Percentiles rank a stretch among this genome's conserved stretches.
phyloP scores from a whole-genome alignment of 805 yeast species.

The Metschnikowia drakensbergensis region DNA sequence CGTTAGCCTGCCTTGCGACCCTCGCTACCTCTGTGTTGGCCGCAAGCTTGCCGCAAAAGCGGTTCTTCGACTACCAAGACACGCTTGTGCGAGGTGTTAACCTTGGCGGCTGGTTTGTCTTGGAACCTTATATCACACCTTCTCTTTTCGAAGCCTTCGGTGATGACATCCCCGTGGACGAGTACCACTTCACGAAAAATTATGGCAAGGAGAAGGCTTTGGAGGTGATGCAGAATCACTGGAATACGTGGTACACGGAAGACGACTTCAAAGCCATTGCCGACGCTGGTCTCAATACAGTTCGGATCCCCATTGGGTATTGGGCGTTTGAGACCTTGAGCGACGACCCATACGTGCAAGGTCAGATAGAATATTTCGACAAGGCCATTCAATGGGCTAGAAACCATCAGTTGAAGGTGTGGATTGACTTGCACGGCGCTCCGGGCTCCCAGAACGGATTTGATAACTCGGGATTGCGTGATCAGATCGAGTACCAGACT shows the following conservation, averaged over 20 bases:
- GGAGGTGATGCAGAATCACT: slow-evolving; percentile 54
- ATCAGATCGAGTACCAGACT: slow-evolving; percentile 24
- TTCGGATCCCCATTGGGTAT: slow-evolving; percentile 89
- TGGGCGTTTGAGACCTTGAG: slow-evolving; percentile 75
- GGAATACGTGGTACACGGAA: slow-evolving; percentile 76
- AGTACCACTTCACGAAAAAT: slow-evolving; percentile 59
- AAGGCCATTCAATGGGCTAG: slow-evolving; percentile 75
- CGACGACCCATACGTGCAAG: slow-evolving; percentile 82
- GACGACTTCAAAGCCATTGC: slow-evolving; percentile 61
- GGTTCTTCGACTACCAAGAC: slow-evolving; percentile 32
- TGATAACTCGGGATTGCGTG: slow-evolving; percentile 89
- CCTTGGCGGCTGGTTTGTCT: slow-evolving; percentile 86
- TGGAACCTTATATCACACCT: slow-evolving; percentile 86
- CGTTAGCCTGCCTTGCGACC: slow-evolving; percentile 5
- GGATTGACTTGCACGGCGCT: slow-evolving; percentile 95
- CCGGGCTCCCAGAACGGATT: slow-evolving; percentile 97
- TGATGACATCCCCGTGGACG: slow-evolving; percentile 71
- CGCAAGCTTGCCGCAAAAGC: slow-evolving; percentile 10
- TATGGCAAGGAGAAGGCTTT: slow-evolving; percentile 61
- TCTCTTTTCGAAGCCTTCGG: slow-evolving; percentile 56
- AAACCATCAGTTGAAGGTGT: slow-evolving; percentile 59
- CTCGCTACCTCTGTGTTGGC: slow-evolving; percentile 13
- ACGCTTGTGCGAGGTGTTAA: slow-evolving; percentile 62
- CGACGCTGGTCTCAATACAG: slow-evolving; percentile 69
- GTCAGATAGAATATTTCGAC: slow-evolving; percentile 71